Evolutionary conservation across 2,329 filamentous ascomycete genomes (phyloP), one percentile per base, ranked within the genome.

Genomic region (Pyricularia sp.): DNA sequence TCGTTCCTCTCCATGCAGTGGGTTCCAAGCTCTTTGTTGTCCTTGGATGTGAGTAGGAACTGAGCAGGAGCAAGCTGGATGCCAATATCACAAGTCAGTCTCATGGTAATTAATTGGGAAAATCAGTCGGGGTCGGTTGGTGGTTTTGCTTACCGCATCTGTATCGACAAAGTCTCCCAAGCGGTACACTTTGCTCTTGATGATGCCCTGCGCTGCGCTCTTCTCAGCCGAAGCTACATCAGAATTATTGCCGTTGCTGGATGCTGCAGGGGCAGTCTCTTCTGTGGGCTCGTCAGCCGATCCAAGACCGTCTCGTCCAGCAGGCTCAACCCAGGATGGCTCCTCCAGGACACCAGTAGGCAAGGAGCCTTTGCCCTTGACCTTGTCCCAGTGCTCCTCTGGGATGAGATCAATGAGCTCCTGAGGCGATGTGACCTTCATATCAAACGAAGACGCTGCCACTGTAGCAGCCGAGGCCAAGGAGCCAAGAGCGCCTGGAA

Each of bases 91-190:
- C 9, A 33, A 22, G 24, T 57, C 7, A 57, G 53, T 24, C 13
- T 57, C 22, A 22, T 4, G 7, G n/a, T 55, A 55, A 8, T n/a
- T 60, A 33, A 64, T 13, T 33, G 8, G 26, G 2, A 59, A 31
- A 28, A 33, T 65, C 22, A 55, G 10, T n/a, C n/a, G n/a, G 49
- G 49, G 33, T 8, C 1, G 19, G 59, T 66, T 60, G 26, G n/a
- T 64, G 16, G n/a, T 62, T 30, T 16, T 9, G 68, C 72, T 59
- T 72, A 77, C 75, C 0, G 74, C 75, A 66, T 77, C 74, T 10
- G 76, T 81, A 65, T 81, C 77, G 64, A 81, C 74, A 60, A 78
- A 79, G 65, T 80, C 77, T 10, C 77, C 78, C 0, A 81, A 69
- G 3, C 66, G 68, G 35, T 78, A 73, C 2, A 79, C 69, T 65